Evolutionary conservation across 2,329 filamentous ascomycete species (phyloP).

Genomic region (Diaporthe vexans): DNA sequence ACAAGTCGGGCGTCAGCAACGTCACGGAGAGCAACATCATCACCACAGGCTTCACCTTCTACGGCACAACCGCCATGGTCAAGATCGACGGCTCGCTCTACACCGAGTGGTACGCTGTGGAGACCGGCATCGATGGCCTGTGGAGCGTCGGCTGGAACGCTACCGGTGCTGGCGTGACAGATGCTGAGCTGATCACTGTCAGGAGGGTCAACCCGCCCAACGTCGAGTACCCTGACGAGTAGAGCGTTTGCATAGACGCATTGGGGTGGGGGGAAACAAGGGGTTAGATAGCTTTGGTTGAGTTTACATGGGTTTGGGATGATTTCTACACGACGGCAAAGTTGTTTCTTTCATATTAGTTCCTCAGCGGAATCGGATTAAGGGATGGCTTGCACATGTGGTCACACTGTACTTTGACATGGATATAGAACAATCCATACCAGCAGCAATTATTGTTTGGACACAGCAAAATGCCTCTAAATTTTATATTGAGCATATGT

Average conservation of each 20-base stretch:
- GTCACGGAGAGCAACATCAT: constrained; percentile 6
- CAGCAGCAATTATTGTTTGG: neutral
- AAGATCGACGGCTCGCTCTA: constrained; percentile 25
- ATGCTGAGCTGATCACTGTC: constrained; percentile 29
- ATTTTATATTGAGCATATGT: no score
- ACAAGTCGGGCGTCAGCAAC: constrained; percentile 33
- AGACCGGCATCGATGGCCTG: constrained; percentile 32
- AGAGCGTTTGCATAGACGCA: neutral
- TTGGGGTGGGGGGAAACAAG: neutral
- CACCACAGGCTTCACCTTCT: constrained; percentile 38
- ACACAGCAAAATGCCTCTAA: neutral
- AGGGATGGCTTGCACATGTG: no score
- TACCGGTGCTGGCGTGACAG: neutral
- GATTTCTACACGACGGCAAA: neutral
- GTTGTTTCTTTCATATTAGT: neutral
- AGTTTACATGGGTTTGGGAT: neutral
- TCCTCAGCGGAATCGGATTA: neutral
- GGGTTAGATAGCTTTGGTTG: neutral
- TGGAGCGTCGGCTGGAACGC: constrained; percentile 40
- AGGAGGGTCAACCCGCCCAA: constrained; percentile 28
- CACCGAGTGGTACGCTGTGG: constrained; percentile 36
- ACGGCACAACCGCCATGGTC: constrained; percentile 33
- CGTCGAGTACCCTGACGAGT: constrained; percentile 29
- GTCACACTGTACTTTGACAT: neutral
- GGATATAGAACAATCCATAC: neutral